These are phyloP conservation scores for Chlorella sp. DNA, from an alignment of 139 green algal species.

Conservation along the genomic window DNA sequence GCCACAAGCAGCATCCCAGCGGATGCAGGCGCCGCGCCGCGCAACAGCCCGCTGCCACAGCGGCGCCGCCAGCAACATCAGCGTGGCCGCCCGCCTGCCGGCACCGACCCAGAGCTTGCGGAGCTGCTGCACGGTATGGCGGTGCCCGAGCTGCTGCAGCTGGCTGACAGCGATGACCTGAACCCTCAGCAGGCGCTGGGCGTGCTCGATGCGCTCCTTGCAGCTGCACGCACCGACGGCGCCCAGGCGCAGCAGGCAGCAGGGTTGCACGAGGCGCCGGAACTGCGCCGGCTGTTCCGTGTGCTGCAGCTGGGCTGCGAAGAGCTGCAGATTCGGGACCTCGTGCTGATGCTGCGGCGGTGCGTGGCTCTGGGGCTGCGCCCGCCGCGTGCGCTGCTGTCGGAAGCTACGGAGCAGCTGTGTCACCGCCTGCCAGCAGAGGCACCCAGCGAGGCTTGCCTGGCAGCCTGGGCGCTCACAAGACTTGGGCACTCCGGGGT, in stretches of 20 bases:
- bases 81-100: not conserved
- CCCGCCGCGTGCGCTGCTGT: not conserved
- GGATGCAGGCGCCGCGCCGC: not conserved
- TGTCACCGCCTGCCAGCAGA: not conserved
- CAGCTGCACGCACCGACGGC: not conserved
- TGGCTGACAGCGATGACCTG: not conserved
- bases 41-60: not conserved
- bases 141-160: not conserved
- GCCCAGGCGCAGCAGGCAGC: too few relatives aligned
- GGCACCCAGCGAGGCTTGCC: not conserved
- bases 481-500: not conserved
- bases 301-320: not conserved
- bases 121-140: not conserved
- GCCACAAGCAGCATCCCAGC: too few relatives aligned
- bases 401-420: not conserved
- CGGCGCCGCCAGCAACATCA: not conserved
- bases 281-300: not conserved
- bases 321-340: constrained; percentile 1
- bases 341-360: not conserved
- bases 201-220: not conserved
- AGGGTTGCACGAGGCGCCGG: not conserved
- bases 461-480: constrained; percentile 6
- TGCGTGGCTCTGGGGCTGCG: not conserved
- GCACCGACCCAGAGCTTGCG: not conserved
- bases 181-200: not conserved